Base-by-base conservation (phyloP, 495 filamentous ascomycete genomes). In the Aspergillus bertholletiae region DNA sequence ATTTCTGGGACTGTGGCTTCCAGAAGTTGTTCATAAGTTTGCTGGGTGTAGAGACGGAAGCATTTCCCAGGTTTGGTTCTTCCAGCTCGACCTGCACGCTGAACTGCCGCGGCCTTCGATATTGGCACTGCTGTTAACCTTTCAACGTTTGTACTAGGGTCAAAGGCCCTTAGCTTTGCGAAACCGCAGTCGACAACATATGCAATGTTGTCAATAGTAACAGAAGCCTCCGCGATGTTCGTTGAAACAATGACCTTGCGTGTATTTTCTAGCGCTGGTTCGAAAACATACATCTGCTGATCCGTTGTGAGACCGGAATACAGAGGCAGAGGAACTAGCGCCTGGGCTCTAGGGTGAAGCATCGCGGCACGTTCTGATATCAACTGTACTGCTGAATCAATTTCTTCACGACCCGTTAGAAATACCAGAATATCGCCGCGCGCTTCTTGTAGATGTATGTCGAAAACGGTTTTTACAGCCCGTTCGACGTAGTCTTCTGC, bases 31-130 rank as follows among this genome's bases (percentile, higher is more conserved):
- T 83, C 79, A 64, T 85, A 96, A 5, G 77, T 79, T 35, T 83
- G 75, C 66, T 96, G 89, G 17, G 92, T 96, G 67, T 96, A 97
- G 1, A 98, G 78, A 8, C 93, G 86, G 65, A 89, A 97, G 65
- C 95, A 97, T 74, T 97, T 98, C 7, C 94, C 94, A 2, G 95
- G 84, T 58, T 85, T 93, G 0, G 93, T 97, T 56, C 95, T 81
- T 17, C 95, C 95, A 13, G 94, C 93, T 67, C 94, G 84, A 21
- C 94, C 95, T 21, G 93, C 87, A 20, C 94, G 88, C 71, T 97
- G 95, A 4, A 88, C 88, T 8, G 95, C 94, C 5, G 93, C 91
- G 17, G 95, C 92, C 71, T 94, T 92, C 11, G 95, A 97, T 48
- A 97, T 81, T 7, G 92, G 86, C 2, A 87, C 89, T 17, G 84